Conservation (phyloP, 805 yeast genomes). For the Cyberlindnera euphorbiiphila region DNA sequence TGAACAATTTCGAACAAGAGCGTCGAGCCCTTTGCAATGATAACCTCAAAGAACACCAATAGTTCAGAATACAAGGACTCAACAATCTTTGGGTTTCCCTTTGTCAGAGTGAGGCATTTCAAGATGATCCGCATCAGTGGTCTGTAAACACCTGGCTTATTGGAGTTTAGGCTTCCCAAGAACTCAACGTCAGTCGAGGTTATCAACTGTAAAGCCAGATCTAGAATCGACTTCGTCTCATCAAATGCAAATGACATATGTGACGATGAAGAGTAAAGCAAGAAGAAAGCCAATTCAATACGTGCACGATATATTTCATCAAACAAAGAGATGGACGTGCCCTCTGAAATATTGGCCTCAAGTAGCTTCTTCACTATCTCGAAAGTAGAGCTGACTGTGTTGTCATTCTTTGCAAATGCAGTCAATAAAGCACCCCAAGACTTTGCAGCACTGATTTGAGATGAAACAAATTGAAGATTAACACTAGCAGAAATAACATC, state of each 20-base stretch:
- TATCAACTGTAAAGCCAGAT: constrained; percentile 40
- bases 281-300: constrained; percentile 59
- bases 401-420: constrained; percentile 49
- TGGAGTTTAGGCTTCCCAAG: constrained; percentile 36
- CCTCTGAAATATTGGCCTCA: constrained; percentile 46
- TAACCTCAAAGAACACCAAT: constrained; percentile 53
- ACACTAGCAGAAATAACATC: constrained; percentile 56
- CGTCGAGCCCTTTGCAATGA: constrained; percentile 64
- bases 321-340: constrained; percentile 45
- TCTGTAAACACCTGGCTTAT: constrained; percentile 43
- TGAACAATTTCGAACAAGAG: constrained; percentile 56
- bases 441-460: constrained; percentile 68
- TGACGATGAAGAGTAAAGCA: constrained; percentile 18
- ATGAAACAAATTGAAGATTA: constrained; percentile 56
- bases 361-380: constrained; percentile 48
- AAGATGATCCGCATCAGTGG: constrained; percentile 59
- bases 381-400: constrained; percentile 31
- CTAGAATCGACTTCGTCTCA: constrained; percentile 22
- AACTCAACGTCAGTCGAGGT: constrained; percentile 48
- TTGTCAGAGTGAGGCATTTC: constrained; percentile 43
- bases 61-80: constrained; percentile 49
- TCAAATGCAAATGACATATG: constrained; percentile 14
- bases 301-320: constrained; percentile 55
- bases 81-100: constrained; percentile 38
- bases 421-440: constrained; percentile 77